A percentile compares a stretch with the other conserved stretches of the same genome.
Evolutionary conservation across 2,329 filamentous ascomycete genomes (phyloP).

Genomic region (Ustulina deusta): DNA sequence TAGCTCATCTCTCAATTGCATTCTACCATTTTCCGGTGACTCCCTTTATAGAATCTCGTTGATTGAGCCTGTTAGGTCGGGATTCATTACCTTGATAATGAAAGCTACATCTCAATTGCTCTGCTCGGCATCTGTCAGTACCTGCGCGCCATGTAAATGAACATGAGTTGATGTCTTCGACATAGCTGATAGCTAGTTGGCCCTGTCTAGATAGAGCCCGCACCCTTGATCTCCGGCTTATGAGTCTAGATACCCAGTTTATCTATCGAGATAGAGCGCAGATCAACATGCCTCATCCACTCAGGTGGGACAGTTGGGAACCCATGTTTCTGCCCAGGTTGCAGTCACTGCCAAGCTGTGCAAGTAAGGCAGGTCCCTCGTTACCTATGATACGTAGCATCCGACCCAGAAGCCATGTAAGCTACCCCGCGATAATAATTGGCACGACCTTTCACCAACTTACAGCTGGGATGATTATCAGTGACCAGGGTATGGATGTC

Average conservation of each 20-base stretch:
- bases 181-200: not conserved
- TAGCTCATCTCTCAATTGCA: not conserved
- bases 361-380: constrained; percentile 14
- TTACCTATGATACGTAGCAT: constrained; percentile 31
- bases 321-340: constrained; percentile 1
- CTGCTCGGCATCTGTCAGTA: not conserved
- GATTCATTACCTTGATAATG: not conserved
- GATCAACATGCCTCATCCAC: constrained; percentile 22
- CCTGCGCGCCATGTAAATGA: not conserved
- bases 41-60: not conserved
- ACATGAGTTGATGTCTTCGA: not conserved
- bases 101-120: not conserved
- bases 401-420: constrained; percentile 9
- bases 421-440: constrained; percentile 35
- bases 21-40: not conserved
- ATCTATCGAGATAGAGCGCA: not conserved
- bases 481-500: constrained; percentile 15
- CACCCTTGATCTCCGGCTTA: not conserved
- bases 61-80: not conserved
- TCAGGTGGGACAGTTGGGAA: constrained; percentile 5
- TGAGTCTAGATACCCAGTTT: not conserved
- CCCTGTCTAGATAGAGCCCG: not conserved
- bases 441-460: not conserved
- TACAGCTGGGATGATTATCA: not conserved
- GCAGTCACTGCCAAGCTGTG: constrained; percentile 19